Conservation (phyloP, 1,139 yeast genomes). For the Pichia sp. region DNA sequence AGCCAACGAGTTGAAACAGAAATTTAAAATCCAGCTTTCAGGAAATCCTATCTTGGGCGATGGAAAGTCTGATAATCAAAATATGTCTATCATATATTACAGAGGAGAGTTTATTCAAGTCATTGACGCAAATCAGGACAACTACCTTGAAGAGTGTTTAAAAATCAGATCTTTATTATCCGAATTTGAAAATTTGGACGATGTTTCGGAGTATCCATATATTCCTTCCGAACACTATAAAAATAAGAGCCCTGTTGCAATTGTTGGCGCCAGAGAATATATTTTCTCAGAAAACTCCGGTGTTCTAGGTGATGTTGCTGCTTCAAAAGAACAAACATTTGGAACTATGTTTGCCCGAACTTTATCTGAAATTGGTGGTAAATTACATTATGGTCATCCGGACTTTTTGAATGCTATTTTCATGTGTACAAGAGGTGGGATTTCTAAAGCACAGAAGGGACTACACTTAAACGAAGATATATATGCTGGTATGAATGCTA, state of each 20-base stretch:
- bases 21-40: conserved; percentile 56
- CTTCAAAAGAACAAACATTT: conserved; percentile 90
- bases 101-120: conserved; percentile 87
- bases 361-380: conserved; percentile 80
- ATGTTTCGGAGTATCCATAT: conserved; percentile 37
- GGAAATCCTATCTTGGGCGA: conserved; percentile 90
- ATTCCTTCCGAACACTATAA: conserved; percentile 41
- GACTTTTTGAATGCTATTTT: conserved; percentile 79
- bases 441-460: conserved; percentile 85
- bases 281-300: conserved; percentile 86
- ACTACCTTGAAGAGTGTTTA: conserved; percentile 78
- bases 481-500: conserved; percentile 85
- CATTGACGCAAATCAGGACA: conserved; percentile 85
- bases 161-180: conserved; percentile 73
- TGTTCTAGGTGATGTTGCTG: conserved; percentile 85
- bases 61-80: conserved; percentile 87
- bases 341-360: conserved; percentile 88
- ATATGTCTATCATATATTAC: conserved; percentile 68
- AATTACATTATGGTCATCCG: conserved; percentile 89
- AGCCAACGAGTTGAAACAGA: conserved; percentile 43
- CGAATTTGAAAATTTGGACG: conserved; percentile 66
- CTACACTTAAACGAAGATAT: conserved; percentile 85
- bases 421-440: conserved; percentile 89
- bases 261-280: conserved; percentile 84
- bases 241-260: conserved; percentile 60